Evolutionary conservation across 2,329 filamentous ascomycete genomes (phyloP).

Genomic region (Drechslera avenae): DNA sequence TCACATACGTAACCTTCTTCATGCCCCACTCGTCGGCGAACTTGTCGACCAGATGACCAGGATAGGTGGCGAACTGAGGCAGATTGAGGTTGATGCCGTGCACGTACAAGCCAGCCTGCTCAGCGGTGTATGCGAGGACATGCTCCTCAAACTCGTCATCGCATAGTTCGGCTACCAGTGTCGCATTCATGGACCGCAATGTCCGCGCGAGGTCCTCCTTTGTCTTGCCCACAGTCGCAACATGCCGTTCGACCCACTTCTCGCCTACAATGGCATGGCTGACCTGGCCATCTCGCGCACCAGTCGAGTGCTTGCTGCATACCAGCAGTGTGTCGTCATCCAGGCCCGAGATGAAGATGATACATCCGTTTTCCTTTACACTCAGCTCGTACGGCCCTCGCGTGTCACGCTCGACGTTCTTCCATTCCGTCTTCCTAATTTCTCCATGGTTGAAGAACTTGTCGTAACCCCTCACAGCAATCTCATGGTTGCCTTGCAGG

Average conservation of each 20-base stretch:
- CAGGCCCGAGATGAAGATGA: constrained; percentile 93
- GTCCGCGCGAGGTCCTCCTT: constrained; percentile 77
- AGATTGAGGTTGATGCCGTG: constrained; percentile 96
- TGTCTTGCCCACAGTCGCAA: constrained; percentile 76
- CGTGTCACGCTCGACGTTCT: constrained; percentile 75
- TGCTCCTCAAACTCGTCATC: constrained; percentile 98
- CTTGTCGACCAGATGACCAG: constrained; percentile 78
- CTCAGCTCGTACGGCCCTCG: constrained; percentile 91
- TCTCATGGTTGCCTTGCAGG: constrained; percentile 70
- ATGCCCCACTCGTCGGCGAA: constrained; percentile 96
- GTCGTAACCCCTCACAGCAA: constrained; percentile 89
- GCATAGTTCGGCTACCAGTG: constrained; percentile 92
- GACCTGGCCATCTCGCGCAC: constrained; percentile 71
- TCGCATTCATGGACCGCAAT: constrained; percentile 81
- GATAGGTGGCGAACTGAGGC: constrained; percentile 88
- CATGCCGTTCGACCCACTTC: constrained; percentile 78
- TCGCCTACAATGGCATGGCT: constrained; percentile 89
- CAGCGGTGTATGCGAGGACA: constrained; percentile 83
- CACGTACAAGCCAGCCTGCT: constrained; percentile 87
- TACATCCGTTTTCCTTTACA: constrained; percentile 99
- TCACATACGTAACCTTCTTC: constrained; percentile 80
- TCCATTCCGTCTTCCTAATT: constrained; percentile 80
- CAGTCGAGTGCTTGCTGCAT: constrained; percentile 99
- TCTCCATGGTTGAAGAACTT: constrained; percentile 98
- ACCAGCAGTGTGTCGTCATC: constrained; percentile 89